Evolutionary conservation across 2,329 filamentous ascomycete species (phyloP).

Genomic region (Saccharata proteae): DNA sequence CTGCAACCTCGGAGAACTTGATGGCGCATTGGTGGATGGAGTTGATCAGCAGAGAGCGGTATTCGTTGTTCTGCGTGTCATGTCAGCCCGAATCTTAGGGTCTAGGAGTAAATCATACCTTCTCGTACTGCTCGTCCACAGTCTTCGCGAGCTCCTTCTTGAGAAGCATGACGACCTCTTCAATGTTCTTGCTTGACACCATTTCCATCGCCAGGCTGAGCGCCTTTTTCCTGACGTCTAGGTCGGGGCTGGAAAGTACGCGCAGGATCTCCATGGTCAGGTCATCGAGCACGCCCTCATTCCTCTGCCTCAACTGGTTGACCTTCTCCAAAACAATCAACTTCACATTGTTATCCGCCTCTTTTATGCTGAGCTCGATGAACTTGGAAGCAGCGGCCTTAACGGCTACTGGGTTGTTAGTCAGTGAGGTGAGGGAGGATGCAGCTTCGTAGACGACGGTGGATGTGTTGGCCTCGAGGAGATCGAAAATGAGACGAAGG

Average conservation of each 20-base stretch:
- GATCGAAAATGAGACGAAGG: slow-evolving; percentile 86
- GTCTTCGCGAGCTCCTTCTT: slow-evolving; percentile 98
- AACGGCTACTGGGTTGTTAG: slow-evolving; percentile 91
- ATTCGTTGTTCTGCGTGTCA: slow-evolving; percentile 71
- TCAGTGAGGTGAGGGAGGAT: slow-evolving; percentile 84
- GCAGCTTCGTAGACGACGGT: slow-evolving; percentile 97
- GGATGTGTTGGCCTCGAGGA: slow-evolving; percentile 82
- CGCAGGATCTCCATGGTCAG: slow-evolving; percentile 94
- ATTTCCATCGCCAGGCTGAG: slow-evolving; percentile 86
- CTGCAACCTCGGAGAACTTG: slow-evolving; percentile 96
- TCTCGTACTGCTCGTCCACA: slow-evolving; percentile 96
- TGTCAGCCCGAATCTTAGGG: slow-evolving; percentile 1
- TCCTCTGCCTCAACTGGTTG: slow-evolving; percentile 72
- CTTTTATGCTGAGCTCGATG: slow-evolving; percentile 93
- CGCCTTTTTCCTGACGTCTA: slow-evolving; percentile 89
- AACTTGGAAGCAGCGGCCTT: slow-evolving; percentile 94
- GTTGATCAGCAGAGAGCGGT: slow-evolving; percentile 88
- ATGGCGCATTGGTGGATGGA: slow-evolving; percentile 98
- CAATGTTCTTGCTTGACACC: slow-evolving; percentile 97
- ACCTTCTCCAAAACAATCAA: slow-evolving; percentile 94
- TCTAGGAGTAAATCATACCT: slow-evolving; percentile 33
- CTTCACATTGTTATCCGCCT: slow-evolving; percentile 98
- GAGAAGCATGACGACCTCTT: slow-evolving; percentile 87
- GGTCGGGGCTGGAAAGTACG: slow-evolving; percentile 86
- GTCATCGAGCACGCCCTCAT: slow-evolving; percentile 85